phyloP scores from a whole-genome alignment of 805 yeast genomes.

The Yarrowia sp. region DNA sequence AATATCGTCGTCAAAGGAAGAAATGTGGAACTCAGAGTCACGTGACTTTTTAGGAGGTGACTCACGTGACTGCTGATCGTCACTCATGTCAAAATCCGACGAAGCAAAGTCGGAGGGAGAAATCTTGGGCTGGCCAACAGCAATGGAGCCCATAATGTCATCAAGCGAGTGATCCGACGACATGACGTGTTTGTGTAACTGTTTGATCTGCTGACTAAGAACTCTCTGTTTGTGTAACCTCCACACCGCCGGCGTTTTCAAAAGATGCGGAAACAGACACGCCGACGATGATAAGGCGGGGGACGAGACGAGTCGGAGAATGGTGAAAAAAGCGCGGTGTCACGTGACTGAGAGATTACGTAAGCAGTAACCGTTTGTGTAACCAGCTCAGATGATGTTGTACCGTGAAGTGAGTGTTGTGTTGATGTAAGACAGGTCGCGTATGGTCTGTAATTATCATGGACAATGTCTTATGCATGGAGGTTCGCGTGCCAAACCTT shows the following conservation, averaged over 20 bases:
- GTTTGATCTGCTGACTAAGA: not conserved
- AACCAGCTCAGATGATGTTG: no score
- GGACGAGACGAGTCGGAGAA: no score
- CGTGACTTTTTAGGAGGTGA: not conserved
- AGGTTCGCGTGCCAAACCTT: no score
- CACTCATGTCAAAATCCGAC: not conserved
- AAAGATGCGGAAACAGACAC: not conserved
- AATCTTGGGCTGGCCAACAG: not conserved
- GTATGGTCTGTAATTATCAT: no score
- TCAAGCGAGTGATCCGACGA: constrained; percentile 2
- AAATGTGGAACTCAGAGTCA: not conserved
- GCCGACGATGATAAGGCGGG: constrained; percentile 2
- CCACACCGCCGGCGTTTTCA: constrained; percentile 11
- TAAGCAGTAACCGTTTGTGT: no score
- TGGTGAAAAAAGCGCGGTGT: no score
- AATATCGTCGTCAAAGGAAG: constrained; percentile 14
- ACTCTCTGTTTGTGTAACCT: no score
- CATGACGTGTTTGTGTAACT: not conserved
- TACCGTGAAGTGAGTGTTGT: no score
- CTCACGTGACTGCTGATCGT: no score
- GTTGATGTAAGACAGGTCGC: no score
- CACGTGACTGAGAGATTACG: no score
- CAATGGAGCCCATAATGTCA: constrained; percentile 12
- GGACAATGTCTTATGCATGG: no score
- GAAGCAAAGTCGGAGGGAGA: not conserved